A percentile compares a stretch with the other conserved stretches of the same genome.
Conservation (phyloP, 2,329 filamentous ascomycete genomes). For the Rhynchosporium agropyri region DNA sequence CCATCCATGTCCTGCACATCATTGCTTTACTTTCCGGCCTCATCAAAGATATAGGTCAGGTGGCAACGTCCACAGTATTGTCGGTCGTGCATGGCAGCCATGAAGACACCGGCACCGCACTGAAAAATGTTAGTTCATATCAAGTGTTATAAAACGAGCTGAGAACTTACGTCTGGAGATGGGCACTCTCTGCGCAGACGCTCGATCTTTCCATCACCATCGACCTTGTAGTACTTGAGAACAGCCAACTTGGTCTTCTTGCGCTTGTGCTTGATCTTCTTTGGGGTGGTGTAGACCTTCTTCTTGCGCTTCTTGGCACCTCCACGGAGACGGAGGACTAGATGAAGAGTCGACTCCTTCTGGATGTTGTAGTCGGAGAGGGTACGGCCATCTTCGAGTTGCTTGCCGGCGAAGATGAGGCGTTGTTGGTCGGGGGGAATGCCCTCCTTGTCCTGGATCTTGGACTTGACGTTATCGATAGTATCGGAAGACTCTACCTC, state of each 20-base stretch:
- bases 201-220: constrained; percentile 99
- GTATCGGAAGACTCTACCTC: constrained; percentile 99
- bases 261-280: constrained; percentile 99
- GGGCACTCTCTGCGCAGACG: constrained; percentile 98
- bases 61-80: constrained; percentile 72
- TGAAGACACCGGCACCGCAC: constrained; percentile 99
- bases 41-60: constrained; percentile 74
- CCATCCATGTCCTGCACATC: constrained; percentile 13
- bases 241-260: constrained; percentile 99
- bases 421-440: constrained; percentile 99
- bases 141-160: neutral
- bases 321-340: constrained; percentile 97
- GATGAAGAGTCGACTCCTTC: constrained; percentile 99
- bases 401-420: constrained; percentile 99
- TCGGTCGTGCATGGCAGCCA: constrained; percentile 99
- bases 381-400: constrained; percentile 98
- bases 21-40: constrained; percentile 44
- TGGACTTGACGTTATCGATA: constrained; percentile 99
- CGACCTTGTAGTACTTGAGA: constrained; percentile 99
- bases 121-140: constrained; percentile 49
- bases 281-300: constrained; percentile 99
- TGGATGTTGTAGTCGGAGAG: constrained; percentile 99
- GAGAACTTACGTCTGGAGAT: constrained; percentile 72
- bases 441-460: constrained; percentile 98
- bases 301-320: constrained; percentile 99